Conservation (phyloP, 768 basidiomycete genomes). For the Chlorophyllum brunneum region DNA sequence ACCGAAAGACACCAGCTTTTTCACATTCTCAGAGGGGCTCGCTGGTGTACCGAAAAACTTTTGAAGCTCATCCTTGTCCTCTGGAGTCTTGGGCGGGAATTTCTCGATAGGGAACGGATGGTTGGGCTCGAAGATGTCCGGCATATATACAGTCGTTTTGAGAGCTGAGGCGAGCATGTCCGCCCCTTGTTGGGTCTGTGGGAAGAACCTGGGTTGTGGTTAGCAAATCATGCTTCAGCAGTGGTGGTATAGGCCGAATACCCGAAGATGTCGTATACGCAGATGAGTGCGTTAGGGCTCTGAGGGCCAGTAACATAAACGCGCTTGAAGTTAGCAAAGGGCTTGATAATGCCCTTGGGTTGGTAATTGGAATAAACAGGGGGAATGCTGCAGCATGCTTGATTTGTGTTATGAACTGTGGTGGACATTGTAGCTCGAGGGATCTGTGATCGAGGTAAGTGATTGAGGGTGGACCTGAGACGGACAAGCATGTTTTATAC, state of each 20-base stretch:
- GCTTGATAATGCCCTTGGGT: conserved; percentile 45
- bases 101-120: conserved; percentile 43
- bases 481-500: conserved; percentile 23
- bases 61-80: conserved; percentile 48
- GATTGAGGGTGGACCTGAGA: conserved; percentile 36
- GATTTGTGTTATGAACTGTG: conserved; percentile 34
- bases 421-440: conserved; percentile 31
- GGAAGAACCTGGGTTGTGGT: conserved; percentile 39
- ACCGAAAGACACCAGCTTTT: conserved; percentile 40
- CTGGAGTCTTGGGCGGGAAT: conserved; percentile 51
- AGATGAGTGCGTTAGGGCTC: conserved; percentile 49
- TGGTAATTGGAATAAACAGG: conserved; percentile 50
- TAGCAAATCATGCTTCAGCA: not conserved
- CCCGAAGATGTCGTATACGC: conserved; percentile 65
- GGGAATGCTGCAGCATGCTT: conserved; percentile 52
- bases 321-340: conserved; percentile 45
- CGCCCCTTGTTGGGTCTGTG: conserved; percentile 62
- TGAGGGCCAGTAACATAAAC: conserved; percentile 49
- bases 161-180: conserved; percentile 55
- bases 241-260: conserved; percentile 18
- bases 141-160: conserved; percentile 58
- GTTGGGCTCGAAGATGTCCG: conserved; percentile 59
- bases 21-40: conserved; percentile 33
- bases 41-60: conserved; percentile 56
- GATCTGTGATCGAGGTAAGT: conserved; percentile 23